Evolutionary conservation across 345 rosid species (phyloP), one percentile per base, ranked within the genome.

Genomic region (thale cress (Arabidopsis thaliana)): DNA sequence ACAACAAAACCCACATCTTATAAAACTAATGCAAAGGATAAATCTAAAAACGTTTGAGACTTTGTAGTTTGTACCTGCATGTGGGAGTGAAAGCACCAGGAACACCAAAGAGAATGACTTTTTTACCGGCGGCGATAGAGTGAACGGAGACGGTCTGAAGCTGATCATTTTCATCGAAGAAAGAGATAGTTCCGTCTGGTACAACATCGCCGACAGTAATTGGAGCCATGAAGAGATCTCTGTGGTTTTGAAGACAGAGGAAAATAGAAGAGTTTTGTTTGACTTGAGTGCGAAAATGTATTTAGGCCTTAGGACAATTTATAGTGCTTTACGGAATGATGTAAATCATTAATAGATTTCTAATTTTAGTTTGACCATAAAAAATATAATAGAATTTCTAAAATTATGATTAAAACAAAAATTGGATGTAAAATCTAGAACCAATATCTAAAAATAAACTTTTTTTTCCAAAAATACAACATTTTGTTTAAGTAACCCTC

Each of bases 71-170:
- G 3, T 22, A 91, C 99, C 99, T 95, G 94, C 99, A 95, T 51
- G 99, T 95, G 24, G 99, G 98, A 23, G 99, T 95, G 82, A 95
- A 95, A 66, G 99, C 99, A 52, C 99, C 99, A 78, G 99, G 99
- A 45, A 95, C 99, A 30, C 96, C 99, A 55, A 95, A 86, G 74
- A 95, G 75, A 68, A 95, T 37, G 76, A 89, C 84, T 82, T 87
- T 92, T 80, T 92, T 95, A 69, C 96, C 96, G 64, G 93, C 84
- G 65, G 91, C 93, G 51, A 92, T 86, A 41, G 99, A 79, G 87
- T 92, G 93, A 4, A 92, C 77, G 61, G 97, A 87, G 22, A 88
- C 88, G 8, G 83, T 73, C 82, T 92, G 93, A 56, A 92, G 84
- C 76, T 92, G 87, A 78, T 90, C 98, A 62, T 88, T 81, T 57